phyloP scores from a whole-genome alignment of 2,329 filamentous ascomycete species.

The Biscogniauxia mediterranea region DNA sequence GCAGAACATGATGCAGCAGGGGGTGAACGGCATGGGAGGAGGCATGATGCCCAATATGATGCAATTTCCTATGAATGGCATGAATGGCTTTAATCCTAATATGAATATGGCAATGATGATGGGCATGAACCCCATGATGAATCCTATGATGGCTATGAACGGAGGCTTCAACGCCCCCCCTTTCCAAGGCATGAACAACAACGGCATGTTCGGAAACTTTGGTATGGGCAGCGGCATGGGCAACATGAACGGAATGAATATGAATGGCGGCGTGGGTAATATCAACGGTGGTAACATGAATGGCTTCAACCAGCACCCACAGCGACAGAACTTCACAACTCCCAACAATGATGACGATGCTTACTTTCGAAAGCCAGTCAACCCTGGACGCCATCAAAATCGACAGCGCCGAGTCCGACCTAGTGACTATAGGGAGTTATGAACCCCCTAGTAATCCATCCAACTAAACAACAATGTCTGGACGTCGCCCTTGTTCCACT shows the following conservation, averaged over 20 bases:
- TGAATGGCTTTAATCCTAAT: slow-evolving; percentile 37
- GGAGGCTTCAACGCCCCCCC: slow-evolving; percentile 33
- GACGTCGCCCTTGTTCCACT: background rate
- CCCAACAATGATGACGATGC: slow-evolving; percentile 77
- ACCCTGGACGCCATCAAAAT: slow-evolving; percentile 86
- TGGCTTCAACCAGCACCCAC: slow-evolving; percentile 31
- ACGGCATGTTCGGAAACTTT: slow-evolving; percentile 34
- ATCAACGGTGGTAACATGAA: slow-evolving; percentile 29
- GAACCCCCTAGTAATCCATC: slow-evolving; percentile 18
- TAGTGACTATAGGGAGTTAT: slow-evolving; percentile 87
- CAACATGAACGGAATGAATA: slow-evolving; percentile 33
- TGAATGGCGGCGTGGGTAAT: slow-evolving; percentile 26
- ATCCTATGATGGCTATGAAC: slow-evolving; percentile 40
- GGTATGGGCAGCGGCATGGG: slow-evolving; percentile 33
- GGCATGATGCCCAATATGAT: slow-evolving; percentile 48
- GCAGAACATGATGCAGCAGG: slow-evolving; percentile 46
- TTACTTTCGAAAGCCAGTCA: slow-evolving; percentile 94
- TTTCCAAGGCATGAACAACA: slow-evolving; percentile 35
- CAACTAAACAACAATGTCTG: background rate
- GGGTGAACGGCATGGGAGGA: slow-evolving; percentile 45
- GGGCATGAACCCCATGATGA: slow-evolving; percentile 39
- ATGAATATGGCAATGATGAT: slow-evolving; percentile 38
- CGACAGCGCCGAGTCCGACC: slow-evolving; percentile 76
- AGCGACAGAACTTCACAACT: slow-evolving; percentile 40
- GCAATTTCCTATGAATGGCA: slow-evolving; percentile 39